Evolutionary conservation across 768 basidiomycete genomes (phyloP).

Genomic region (Strobilomyces dryophilus): DNA sequence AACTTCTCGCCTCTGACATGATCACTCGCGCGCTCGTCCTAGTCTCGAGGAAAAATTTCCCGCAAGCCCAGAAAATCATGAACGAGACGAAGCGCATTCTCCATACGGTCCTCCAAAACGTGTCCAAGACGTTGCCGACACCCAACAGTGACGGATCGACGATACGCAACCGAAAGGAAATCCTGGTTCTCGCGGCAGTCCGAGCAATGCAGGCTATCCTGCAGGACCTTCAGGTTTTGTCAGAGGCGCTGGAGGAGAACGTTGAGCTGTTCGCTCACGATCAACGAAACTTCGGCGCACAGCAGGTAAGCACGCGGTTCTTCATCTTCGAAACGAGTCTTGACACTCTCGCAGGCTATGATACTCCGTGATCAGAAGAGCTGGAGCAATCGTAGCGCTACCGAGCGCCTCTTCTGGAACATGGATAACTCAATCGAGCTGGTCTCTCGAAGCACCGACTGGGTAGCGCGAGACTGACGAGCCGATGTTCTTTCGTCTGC

Average conservation of each 20-base stretch:
- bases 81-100: slow-evolving; percentile 89
- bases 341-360: slow-evolving; percentile 63
- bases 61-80: slow-evolving; percentile 87
- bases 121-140: slow-evolving; percentile 67
- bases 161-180: slow-evolving; percentile 72
- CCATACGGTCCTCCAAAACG: slow-evolving; percentile 83
- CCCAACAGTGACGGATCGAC: slow-evolving; percentile 45
- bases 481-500: not conserved
- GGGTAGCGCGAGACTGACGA: slow-evolving; percentile 69
- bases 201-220: slow-evolving; percentile 81
- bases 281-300: slow-evolving; percentile 93
- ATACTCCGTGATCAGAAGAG: slow-evolving; percentile 93
- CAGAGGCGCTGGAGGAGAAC: slow-evolving; percentile 88
- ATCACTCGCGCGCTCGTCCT: slow-evolving; percentile 91
- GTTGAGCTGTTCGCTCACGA: slow-evolving; percentile 90
- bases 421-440: slow-evolving; percentile 88
- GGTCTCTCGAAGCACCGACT: slow-evolving; percentile 79
- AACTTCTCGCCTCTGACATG: slow-evolving; percentile 95
- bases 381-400: slow-evolving; percentile 89
- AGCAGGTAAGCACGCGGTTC: slow-evolving; percentile 63
- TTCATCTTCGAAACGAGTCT: not conserved
- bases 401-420: slow-evolving; percentile 90
- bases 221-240: slow-evolving; percentile 81
- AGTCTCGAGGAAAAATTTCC: slow-evolving; percentile 85
- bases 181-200: slow-evolving; percentile 66